Evolutionary conservation across 1,139 yeast genomes (phyloP), one percentile per base, ranked within the genome.

Genomic region (Pichia sp.): DNA sequence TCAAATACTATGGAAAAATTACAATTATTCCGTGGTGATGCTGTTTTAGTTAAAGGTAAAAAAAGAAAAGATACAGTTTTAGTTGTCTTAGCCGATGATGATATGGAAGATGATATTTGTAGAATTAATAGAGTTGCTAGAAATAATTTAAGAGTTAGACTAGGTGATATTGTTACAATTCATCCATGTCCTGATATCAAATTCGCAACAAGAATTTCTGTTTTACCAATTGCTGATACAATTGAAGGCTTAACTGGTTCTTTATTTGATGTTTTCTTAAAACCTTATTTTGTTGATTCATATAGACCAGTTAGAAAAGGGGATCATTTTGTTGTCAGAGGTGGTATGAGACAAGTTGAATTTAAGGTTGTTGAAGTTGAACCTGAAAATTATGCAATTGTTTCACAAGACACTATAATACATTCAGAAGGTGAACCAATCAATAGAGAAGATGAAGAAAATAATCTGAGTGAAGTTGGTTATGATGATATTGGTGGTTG

Each of bases 401-500:
- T 93, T 47, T 96, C 99, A 31, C 99, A 95, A 73, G 99, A 93
- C 67, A 95, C 99, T 44, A 84, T 93, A 62, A 95, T 93, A 67
- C 99, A 93, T 73, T 91, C 96, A 67, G 99, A 95, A 72, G 99
- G 99, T 66, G 99, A 95, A 65, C 98, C 99, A 65, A 91, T 93
- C 72, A 89, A 88, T 73, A 87, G 99, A 70, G 99, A 93, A 74
- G 99, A 93, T 67, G 99, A 95, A 73, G 99, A 93, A 73, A 89
- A 90, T 70, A 89, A 84, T 70, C 79, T 93, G 72, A 90, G 87
- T 65, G 99, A 93, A 60, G 98, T 93, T 56, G 99, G 99, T 62
- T 93, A 93, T 71, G 99, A 93, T 69, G 99, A 93, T 67, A 93
- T 93, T 70, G 99, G 99, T 70, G 99, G 99, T 48, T 90, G 96